These are phyloP conservation scores for Trichosporon sp. DNA, from an alignment of 1,284 basidiomycete species.

Conservation along the genomic window DNA sequence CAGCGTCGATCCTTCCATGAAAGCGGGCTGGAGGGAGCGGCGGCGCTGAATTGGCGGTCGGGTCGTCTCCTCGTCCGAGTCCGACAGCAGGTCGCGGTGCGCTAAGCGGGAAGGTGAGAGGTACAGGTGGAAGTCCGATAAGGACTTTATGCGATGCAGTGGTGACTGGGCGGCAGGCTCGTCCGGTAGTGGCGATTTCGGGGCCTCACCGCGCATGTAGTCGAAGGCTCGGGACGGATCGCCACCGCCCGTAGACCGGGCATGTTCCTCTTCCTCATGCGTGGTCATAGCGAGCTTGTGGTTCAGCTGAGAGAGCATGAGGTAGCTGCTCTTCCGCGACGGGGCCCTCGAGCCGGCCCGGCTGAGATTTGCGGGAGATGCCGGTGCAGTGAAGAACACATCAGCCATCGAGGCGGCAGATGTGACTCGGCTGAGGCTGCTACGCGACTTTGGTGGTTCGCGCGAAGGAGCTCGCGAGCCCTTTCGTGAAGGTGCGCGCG, in stretches of 20 bases:
- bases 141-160: conserved; percentile 35
- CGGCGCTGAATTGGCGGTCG: conserved; percentile 4
- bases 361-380: conserved; percentile 22
- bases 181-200: neutral
- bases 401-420: conserved; percentile 42
- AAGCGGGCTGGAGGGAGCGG: conserved; percentile 24
- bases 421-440: conserved; percentile 3
- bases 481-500: conserved; percentile 10
- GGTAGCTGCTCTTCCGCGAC: conserved; percentile 5
- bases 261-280: conserved; percentile 1
- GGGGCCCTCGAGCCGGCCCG: conserved; percentile 4
- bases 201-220: neutral
- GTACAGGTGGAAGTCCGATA: conserved; percentile 46
- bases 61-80: conserved; percentile 30
- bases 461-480: conserved; percentile 10
- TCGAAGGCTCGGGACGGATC: neutral
- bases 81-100: conserved; percentile 36
- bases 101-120: conserved; percentile 45
- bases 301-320: conserved; percentile 7
- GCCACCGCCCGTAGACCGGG: neutral
- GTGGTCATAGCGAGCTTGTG: conserved; percentile 21
- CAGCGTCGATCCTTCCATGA: conserved; percentile 22
- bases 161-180: conserved; percentile 6
- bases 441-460: neutral
- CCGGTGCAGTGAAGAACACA: conserved; percentile 39